phyloP scores from a whole-genome alignment of 1,284 basidiomycete genomes.

The Ceratobasidium sp. region DNA sequence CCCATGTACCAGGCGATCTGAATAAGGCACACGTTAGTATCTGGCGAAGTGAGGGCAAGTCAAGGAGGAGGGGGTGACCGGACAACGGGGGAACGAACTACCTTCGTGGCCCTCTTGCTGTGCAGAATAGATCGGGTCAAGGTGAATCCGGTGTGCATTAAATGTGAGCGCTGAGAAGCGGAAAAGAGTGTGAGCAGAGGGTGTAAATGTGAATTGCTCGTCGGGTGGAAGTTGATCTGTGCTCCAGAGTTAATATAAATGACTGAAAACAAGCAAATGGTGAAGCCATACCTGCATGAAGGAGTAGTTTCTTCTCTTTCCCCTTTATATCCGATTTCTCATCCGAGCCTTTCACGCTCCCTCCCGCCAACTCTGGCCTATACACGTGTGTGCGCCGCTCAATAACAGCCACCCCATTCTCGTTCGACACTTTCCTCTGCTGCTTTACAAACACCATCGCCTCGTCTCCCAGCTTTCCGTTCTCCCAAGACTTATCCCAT shows the following conservation, averaged over 20 bases:
- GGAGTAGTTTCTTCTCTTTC: slow-evolving; percentile 54
- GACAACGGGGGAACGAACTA: slow-evolving; percentile 55
- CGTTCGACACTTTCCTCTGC: slow-evolving; percentile 53
- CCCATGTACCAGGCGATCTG: slow-evolving; percentile 84
- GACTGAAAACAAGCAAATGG: not conserved
- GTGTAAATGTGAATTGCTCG: slow-evolving; percentile 70
- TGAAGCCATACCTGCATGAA: slow-evolving; percentile 62
- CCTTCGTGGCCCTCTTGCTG: slow-evolving; percentile 80
- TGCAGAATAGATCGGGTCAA: slow-evolving; percentile 78
- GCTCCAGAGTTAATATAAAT: not conserved
- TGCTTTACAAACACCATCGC: slow-evolving; percentile 87
- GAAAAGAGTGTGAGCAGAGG: slow-evolving; percentile 80
- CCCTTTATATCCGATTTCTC: slow-evolving; percentile 16
- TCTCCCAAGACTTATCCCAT: slow-evolving; percentile 60
- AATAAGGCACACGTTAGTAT: slow-evolving; percentile 20
- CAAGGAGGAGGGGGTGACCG: no score
- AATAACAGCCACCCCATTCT: slow-evolving; percentile 62
- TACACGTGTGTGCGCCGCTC: slow-evolving; percentile 86
- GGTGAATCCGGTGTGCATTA: slow-evolving; percentile 80
- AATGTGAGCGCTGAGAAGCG: slow-evolving; percentile 88
- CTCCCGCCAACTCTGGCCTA: slow-evolving; percentile 57
- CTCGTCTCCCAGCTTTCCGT: slow-evolving; percentile 51
- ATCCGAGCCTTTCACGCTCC: not conserved
- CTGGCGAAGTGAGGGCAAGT: no score
- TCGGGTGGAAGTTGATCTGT: slow-evolving; percentile 59